Percentiles rank a stretch among this genome's conserved stretches.
Evolutionary conservation across 2,329 filamentous ascomycete genomes (phyloP).

Genomic region (Keithomyces neogunnii): DNA sequence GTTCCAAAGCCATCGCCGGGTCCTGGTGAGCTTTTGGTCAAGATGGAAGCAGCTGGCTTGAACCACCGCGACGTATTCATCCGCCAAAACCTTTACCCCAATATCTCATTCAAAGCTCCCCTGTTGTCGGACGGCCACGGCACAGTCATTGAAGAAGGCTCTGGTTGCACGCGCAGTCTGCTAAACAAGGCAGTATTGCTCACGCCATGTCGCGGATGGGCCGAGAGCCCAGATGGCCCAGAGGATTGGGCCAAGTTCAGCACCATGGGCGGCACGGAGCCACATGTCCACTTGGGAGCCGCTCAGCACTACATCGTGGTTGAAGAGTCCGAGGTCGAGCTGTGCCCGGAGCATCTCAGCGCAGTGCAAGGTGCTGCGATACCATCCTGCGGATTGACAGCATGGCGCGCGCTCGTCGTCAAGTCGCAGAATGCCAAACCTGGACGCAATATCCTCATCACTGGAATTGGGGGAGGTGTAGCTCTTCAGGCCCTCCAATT

Average conservation of each 20-base stretch:
- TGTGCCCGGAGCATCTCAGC: slow-evolving; percentile 62
- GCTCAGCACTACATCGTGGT: slow-evolving; percentile 66
- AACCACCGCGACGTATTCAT: slow-evolving; percentile 96
- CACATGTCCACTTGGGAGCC: neutral
- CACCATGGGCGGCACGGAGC: slow-evolving; percentile 60
- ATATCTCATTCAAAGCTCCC: slow-evolving; percentile 68
- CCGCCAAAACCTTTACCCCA: slow-evolving; percentile 84
- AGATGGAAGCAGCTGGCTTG: slow-evolving; percentile 69
- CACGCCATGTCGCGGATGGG: slow-evolving; percentile 74
- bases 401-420: slow-evolving; percentile 74
- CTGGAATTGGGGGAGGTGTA: slow-evolving; percentile 88
- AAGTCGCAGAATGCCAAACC: slow-evolving; percentile 55
- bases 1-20: slow-evolving; percentile 32
- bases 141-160: slow-evolving; percentile 56
- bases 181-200: slow-evolving; percentile 65
- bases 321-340: slow-evolving; percentile 64
- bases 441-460: slow-evolving; percentile 73
- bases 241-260: slow-evolving; percentile 47
- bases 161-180: slow-evolving; percentile 23
- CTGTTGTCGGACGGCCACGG: slow-evolving; percentile 79
- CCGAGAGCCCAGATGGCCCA: slow-evolving; percentile 59
- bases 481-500: slow-evolving; percentile 77
- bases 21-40: slow-evolving; percentile 63
- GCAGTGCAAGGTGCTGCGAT: slow-evolving; percentile 73
- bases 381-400: slow-evolving; percentile 78